A percentile compares a stretch with the other conserved stretches of the same genome.
Evolutionary conservation across 352 stramenopile genomes (phyloP).

Genomic region (Pilasporangium apinafurcum): DNA sequence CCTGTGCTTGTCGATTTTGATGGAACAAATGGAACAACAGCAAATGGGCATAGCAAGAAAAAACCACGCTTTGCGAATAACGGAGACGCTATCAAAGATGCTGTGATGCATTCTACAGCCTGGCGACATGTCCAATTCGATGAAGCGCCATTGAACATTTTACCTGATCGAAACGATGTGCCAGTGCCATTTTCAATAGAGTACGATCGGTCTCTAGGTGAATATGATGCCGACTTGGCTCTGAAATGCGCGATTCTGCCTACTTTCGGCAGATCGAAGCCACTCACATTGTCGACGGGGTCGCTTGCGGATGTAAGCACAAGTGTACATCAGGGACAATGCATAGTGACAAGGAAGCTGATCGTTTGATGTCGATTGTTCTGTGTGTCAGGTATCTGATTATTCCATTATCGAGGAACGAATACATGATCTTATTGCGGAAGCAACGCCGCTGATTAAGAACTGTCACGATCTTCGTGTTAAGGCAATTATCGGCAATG

Average conservation of each 20-base stretch:
- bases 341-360: too few relatives aligned
- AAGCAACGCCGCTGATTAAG: slow-evolving; percentile 30
- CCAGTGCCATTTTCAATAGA: slow-evolving; percentile 20
- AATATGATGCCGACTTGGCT: slow-evolving; percentile 25
- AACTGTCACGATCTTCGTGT: slow-evolving; percentile 17
- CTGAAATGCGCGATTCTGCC: slow-evolving; percentile 19
- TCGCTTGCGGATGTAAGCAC: slow-evolving; percentile 9
- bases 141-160: slow-evolving; percentile 27
- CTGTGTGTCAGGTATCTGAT: slow-evolving; percentile 9
- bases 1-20: slow-evolving; percentile 17
- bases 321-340: too few relatives aligned
- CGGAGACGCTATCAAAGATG: slow-evolving; percentile 33
- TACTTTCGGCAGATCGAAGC: slow-evolving; percentile 8
- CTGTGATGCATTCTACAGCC: slow-evolving; percentile 48
- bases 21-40: slow-evolving; percentile 3
- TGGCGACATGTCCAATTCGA: slow-evolving; percentile 46
- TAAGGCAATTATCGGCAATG: slow-evolving; percentile 27
- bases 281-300: slow-evolving; percentile 15
- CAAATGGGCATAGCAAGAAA: slow-evolving; percentile 4
- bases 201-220: slow-evolving; percentile 31
- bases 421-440: slow-evolving; percentile 28
- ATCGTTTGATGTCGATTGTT: too few relatives aligned
- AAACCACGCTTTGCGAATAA: slow-evolving; percentile 19
- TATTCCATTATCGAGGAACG: slow-evolving; percentile 17
- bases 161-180: slow-evolving; percentile 17